Evolutionary conservation across 2,329 filamentous ascomycete species (phyloP).

Genomic region (Helicocarpus griseus): DNA sequence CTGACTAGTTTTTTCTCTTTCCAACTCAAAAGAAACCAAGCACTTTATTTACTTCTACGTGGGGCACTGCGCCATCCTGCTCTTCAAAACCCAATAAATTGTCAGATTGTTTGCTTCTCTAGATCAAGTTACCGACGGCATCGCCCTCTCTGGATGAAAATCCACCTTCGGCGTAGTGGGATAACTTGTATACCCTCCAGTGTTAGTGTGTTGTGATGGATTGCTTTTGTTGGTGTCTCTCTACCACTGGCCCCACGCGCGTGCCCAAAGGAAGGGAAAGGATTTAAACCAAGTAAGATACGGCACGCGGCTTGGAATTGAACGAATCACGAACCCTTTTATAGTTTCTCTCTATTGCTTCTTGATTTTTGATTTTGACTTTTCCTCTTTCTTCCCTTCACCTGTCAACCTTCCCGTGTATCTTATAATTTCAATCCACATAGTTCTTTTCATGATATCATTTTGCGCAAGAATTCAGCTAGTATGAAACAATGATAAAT

Average conservation of each 20-base stretch:
- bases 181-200: neutral
- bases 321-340: slow-evolving; percentile 1
- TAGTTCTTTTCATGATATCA: too few species aligned
- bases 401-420: neutral
- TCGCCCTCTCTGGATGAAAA: neutral
- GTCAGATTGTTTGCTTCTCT: neutral
- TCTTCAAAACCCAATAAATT: slow-evolving; percentile 90
- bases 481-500: too few species aligned
- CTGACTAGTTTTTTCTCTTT: neutral
- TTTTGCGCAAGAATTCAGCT: too few species aligned
- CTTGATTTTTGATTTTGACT: neutral
- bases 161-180: too few species aligned
- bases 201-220: neutral
- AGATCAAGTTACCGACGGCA: neutral
- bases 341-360: neutral
- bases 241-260: too few species aligned
- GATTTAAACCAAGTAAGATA: neutral
- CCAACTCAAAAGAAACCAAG: slow-evolving; percentile 66
- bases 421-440: neutral
- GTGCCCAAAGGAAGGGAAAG: neutral
- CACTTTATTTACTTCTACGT: slow-evolving; percentile 99
- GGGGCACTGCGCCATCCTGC: slow-evolving; percentile 91
- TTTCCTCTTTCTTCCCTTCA: neutral
- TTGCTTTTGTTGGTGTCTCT: neutral
- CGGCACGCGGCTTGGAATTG: neutral